phyloP scores from a whole-genome alignment of 2,329 filamentous ascomycete genomes.

The Proliferodiscus dingleyae region DNA sequence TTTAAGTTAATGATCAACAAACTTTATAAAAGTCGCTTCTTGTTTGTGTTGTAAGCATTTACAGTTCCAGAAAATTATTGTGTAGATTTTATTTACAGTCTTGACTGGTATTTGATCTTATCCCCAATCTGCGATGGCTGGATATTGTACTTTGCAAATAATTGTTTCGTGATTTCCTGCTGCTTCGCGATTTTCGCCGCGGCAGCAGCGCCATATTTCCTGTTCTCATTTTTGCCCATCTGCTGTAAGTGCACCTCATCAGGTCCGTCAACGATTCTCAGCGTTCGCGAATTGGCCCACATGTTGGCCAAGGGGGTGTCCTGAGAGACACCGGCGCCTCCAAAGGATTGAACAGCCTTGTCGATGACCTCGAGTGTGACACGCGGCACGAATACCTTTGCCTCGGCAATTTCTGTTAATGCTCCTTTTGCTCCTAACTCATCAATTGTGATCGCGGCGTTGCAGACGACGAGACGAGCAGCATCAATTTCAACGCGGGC shows the following conservation, averaged over 20 bases:
- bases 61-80: not conserved
- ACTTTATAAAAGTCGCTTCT: no score
- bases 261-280: constrained; percentile 85
- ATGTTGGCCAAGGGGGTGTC: constrained; percentile 86
- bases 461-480: constrained; percentile 82
- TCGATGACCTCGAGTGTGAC: constrained; percentile 85
- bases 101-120: constrained; percentile 28
- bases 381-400: constrained; percentile 85
- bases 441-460: constrained; percentile 94
- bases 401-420: constrained; percentile 88
- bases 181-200: constrained; percentile 58
- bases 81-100: constrained; percentile 4
- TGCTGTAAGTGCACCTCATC: constrained; percentile 92
- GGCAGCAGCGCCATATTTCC: constrained; percentile 57
- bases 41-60: not conserved
- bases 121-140: constrained; percentile 30
- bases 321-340: constrained; percentile 85
- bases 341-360: constrained; percentile 88
- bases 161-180: constrained; percentile 55
- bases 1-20: no score
- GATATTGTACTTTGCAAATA: constrained; percentile 57
- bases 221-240: constrained; percentile 77
- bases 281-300: constrained; percentile 76
- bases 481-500: constrained; percentile 92
- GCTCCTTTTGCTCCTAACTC: constrained; percentile 81